Conservation (phyloP, 2,329 filamentous ascomycete genomes). For the Drechslera avenae region DNA sequence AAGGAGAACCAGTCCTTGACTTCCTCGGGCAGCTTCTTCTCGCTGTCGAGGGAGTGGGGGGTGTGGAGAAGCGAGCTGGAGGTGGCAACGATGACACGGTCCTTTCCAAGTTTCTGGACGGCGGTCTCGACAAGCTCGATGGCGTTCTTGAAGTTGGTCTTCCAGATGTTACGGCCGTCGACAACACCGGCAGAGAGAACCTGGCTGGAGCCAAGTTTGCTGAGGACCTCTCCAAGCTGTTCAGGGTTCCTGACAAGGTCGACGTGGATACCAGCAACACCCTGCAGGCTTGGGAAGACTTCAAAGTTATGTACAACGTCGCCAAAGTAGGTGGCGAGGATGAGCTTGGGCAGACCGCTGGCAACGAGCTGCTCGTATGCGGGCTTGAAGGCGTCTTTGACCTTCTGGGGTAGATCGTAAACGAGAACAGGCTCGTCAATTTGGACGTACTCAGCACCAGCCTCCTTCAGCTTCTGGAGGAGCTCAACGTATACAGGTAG, state of each 20-base stretch:
- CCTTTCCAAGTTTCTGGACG: constrained; percentile 94
- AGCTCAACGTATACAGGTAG: constrained; percentile 94
- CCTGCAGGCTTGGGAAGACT: constrained; percentile 72
- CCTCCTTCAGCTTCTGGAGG: constrained; percentile 89
- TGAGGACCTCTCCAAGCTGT: constrained; percentile 86
- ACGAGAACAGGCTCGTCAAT: constrained; percentile 98
- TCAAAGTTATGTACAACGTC: constrained; percentile 99
- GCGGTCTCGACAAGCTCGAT: constrained; percentile 90
- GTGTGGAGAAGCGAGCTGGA: constrained; percentile 98
- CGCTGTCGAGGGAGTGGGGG: constrained; percentile 94
- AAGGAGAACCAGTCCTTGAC: constrained; percentile 99
- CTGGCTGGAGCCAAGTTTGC: constrained; percentile 84
- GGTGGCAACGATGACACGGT: constrained; percentile 94
- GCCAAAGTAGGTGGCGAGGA: constrained; percentile 97
- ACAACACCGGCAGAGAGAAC: constrained; percentile 94
- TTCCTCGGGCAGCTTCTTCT: constrained; percentile 97
- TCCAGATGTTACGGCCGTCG: constrained; percentile 99
- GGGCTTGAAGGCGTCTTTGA: constrained; percentile 97
- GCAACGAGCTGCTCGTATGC: constrained; percentile 89
- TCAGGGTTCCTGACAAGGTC: constrained; percentile 98
- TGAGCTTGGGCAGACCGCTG: constrained; percentile 81
- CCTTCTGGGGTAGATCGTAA: constrained; percentile 86
- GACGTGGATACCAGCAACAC: constrained; percentile 84
- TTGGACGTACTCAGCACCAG: constrained; percentile 94
- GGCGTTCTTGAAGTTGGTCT: constrained; percentile 97